phyloP scores from a whole-genome alignment of 1,139 yeast genomes.

The Candida smagusa region DNA sequence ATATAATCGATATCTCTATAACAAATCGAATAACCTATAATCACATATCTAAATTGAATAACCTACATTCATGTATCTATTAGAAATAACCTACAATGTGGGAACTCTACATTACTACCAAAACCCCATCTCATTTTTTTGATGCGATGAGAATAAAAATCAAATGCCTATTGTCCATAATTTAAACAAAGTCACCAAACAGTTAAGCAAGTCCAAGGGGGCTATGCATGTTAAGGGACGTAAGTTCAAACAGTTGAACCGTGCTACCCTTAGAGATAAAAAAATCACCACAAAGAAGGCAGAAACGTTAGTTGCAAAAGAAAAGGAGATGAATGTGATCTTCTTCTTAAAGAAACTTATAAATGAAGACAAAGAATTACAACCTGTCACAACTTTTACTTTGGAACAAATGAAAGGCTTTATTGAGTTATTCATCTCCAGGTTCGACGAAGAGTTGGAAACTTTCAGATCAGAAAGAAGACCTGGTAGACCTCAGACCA shows the following conservation, averaged over 20 bases:
- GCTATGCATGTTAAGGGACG: constrained; percentile 84
- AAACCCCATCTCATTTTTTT: not conserved
- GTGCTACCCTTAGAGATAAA: constrained; percentile 82
- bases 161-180: constrained; percentile 78
- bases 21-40: no score
- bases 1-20: no score
- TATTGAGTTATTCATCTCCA: constrained; percentile 58
- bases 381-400: constrained; percentile 38
- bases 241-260: constrained; percentile 75
- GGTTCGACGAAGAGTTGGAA: constrained; percentile 72
- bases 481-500: constrained; percentile 82
- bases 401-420: constrained; percentile 59
- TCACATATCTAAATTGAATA: no score
- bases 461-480: constrained; percentile 60
- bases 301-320: constrained; percentile 55
- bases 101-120: not conserved
- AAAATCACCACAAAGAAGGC: constrained; percentile 60
- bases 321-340: constrained; percentile 54
- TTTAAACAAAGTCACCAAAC: constrained; percentile 67
- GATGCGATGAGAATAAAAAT: constrained; percentile 3
- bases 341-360: constrained; percentile 66
- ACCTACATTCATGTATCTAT: no score
- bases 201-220: constrained; percentile 54
- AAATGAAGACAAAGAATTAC: constrained; percentile 39
- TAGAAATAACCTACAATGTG: no score